Evolutionary conservation across 805 yeast genomes (phyloP), one percentile per base, ranked within the genome.

Genomic region (Clavispora santaluciae): DNA sequence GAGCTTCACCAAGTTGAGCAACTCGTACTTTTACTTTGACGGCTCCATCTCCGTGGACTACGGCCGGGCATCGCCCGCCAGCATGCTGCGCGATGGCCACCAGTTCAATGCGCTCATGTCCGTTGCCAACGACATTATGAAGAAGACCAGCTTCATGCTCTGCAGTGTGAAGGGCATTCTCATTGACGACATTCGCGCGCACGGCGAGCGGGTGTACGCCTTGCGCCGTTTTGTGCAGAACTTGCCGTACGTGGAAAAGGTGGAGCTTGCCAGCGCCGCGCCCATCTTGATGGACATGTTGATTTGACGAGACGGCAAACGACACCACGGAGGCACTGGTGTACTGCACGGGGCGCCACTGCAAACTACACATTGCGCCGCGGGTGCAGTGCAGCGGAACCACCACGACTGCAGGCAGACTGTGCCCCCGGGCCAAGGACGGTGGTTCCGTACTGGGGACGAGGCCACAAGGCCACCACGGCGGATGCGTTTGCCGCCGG

Each of bases 11-110:
- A 43, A 30, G 24, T 45, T 60, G 13, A 53, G 50, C 34, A 60
- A 61, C 40, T 58, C 59, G 7, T 61, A 59, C 43, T 64, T 63
- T 38, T 64, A 65, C 44, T 62, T 63, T 36, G 69, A 64, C 46
- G 53, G 63, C 3, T 43, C 63, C 6, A 50, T 63, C 7, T 35
- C 53, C 3, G 15, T 31, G 42, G 22, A 36, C 24, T 41, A 15
- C 17, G 42, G 2, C 13, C 28, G 17, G 39, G 43, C 20, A n/a
- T 22, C 22, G 30, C 36, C 35, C 18, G 37, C 22, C 46, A 44
- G 25, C 35, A 28, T 23, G 3, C 24, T 22, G 6, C 20, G 24
- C 4, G 31, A 20, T n/a, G 16, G 35, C 5, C 48, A 53, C 34
- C 52, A 56, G 28, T 64, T 65, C 47, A 56, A 59, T 39, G 52